Conservation (phyloP, 305 asterid genomes). For the Salvia sclarea region DNA sequence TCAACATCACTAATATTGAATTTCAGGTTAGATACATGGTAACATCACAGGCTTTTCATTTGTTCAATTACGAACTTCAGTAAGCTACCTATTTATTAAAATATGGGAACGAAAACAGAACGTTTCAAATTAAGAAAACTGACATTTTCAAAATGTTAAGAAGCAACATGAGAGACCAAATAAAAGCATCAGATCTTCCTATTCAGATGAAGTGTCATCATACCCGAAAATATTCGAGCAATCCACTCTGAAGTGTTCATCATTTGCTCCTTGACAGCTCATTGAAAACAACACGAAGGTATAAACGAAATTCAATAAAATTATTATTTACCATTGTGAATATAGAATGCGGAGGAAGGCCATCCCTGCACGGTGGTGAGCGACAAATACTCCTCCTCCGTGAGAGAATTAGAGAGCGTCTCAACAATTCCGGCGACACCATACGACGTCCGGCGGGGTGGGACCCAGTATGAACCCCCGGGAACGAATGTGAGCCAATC, state of each 20-base stretch:
- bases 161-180: too few species aligned
- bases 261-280: constrained; percentile 38
- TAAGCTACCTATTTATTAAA: too few species aligned
- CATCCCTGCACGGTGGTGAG: constrained; percentile 52
- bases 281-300: neutral
- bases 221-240: constrained; percentile 41
- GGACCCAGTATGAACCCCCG: constrained; percentile 76
- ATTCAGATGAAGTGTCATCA: constrained; percentile 64
- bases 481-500: constrained; percentile 69
- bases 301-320: neutral
- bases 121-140: neutral
- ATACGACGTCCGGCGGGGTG: constrained; percentile 48
- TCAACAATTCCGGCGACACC: constrained; percentile 49
- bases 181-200: constrained; percentile 87
- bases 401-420: constrained; percentile 39
- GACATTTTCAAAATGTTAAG: neutral
- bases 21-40: neutral
- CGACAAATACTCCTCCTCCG: constrained; percentile 53
- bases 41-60: neutral
- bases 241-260: constrained; percentile 56
- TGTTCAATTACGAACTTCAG: neutral
- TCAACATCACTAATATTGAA: neutral
- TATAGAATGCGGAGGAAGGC: constrained; percentile 56
- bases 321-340: constrained; percentile 36
- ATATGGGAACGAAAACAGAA: neutral